A percentile compares a stretch with the other conserved stretches of the same genome.
phyloP scores from a whole-genome alignment of 2,329 filamentous ascomycete genomes.

The Penicillium sp. region DNA sequence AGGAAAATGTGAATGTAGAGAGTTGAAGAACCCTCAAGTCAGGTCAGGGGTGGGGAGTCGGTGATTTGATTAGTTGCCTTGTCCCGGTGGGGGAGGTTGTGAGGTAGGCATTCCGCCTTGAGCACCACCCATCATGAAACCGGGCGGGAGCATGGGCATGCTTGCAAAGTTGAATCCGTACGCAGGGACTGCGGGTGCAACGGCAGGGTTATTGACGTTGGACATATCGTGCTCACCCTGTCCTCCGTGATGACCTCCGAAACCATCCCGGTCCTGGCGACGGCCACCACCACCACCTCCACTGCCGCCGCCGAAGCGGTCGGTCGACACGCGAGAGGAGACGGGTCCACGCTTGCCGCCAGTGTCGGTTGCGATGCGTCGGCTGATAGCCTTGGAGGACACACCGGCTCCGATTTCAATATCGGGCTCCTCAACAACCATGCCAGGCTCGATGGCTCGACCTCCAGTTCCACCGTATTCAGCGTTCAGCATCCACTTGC shows the following conservation, averaged over 20 bases:
- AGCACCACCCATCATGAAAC: conserved; percentile 50
- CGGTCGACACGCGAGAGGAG: conserved; percentile 45
- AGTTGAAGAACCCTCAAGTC: no score
- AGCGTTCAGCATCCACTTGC: conserved; percentile 95
- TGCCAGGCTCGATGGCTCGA: conserved; percentile 74
- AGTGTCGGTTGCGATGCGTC: conserved; percentile 56
- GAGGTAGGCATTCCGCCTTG: conserved; percentile 35
- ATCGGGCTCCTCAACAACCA: conserved; percentile 95
- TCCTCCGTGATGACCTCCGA: conserved; percentile 24
- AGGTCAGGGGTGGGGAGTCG: no score
- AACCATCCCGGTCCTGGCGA: conserved; percentile 41
- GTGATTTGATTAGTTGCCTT: conserved; percentile 33
- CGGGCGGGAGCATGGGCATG: conserved; percentile 54
- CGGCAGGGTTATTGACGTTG: conserved; percentile 51
- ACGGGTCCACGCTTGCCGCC: conserved; percentile 55
- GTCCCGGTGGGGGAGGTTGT: conserved; percentile 45
- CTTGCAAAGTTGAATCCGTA: conserved; percentile 59
- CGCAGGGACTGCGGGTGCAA: conserved; percentile 58
- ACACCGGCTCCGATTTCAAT: conserved; percentile 98
- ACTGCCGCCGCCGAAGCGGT: conserved; percentile 36
- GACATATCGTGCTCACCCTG: conserved; percentile 41
- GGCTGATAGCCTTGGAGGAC: conserved; percentile 75
- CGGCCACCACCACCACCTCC: conserved; percentile 25
- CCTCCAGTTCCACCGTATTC: conserved; percentile 93
- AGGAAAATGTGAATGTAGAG: background rate